These are phyloP conservation scores for Lachancea thermotolerans DNA, from an alignment of 805 yeast genomes.

Conservation along the genomic window DNA sequence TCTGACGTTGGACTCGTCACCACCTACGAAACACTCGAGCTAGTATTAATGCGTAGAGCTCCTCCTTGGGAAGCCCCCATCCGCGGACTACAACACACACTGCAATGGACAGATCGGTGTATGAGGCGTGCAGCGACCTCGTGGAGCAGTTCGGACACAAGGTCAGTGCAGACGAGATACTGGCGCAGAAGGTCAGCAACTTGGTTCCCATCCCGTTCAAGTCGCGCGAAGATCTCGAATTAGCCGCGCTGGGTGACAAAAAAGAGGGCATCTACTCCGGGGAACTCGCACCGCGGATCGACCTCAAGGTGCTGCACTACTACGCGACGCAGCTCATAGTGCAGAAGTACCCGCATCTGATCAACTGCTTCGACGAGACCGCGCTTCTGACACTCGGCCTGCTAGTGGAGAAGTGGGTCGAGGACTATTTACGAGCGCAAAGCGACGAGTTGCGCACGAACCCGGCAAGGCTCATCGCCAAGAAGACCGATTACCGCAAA, in stretches of 20 bases:
- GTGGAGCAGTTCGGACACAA: conserved; percentile 21
- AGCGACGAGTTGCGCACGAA: conserved; percentile 11
- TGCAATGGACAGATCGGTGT: conserved; percentile 25
- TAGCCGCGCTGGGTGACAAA: conserved; percentile 17
- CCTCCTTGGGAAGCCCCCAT: too few species aligned
- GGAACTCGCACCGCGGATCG: conserved; percentile 24
- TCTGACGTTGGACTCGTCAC: too few species aligned
- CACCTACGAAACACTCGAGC: too few species aligned
- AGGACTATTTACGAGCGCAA: conserved; percentile 20
- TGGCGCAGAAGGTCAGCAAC: conserved; percentile 22
- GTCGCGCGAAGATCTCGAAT: conserved; percentile 25
- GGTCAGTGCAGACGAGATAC: conserved; percentile 30
- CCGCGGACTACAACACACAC: too few species aligned
- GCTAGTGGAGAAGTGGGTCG: conserved; percentile 34
- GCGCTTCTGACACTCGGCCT: conserved; percentile 33
- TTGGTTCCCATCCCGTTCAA: conserved; percentile 29
- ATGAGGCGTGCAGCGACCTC: conserved; percentile 27
- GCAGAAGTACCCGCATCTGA: conserved; percentile 25
- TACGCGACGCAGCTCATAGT: conserved; percentile 29
- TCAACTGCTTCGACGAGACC: conserved; percentile 32
- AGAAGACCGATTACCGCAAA: conserved; percentile 21
- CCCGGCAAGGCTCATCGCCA: conserved; percentile 19
- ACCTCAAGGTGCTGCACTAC: conserved; percentile 33
- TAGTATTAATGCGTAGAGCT: too few species aligned
- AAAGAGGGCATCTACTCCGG: conserved; percentile 24